Percentiles rank a stretch among this genome's conserved stretches.
phyloP scores from a whole-genome alignment of 2,329 filamentous ascomycete species.

The Madurella mycetomatis region DNA sequence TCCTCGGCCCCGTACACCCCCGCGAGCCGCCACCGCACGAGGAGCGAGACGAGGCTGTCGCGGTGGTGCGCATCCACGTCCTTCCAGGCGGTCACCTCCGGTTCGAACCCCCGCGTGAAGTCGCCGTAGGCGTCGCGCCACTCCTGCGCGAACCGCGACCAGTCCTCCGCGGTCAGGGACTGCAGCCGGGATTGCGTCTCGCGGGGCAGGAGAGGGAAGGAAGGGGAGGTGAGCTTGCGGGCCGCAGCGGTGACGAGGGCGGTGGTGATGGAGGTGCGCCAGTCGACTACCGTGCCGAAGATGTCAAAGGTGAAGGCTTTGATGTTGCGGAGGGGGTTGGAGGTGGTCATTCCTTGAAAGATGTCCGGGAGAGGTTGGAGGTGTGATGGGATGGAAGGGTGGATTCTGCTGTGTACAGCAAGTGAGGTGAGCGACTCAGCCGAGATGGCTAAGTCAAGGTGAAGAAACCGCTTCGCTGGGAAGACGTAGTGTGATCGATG shows the following conservation, averaged over 20 bases:
- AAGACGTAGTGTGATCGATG: no score
- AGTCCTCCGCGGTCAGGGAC: constrained; percentile 50
- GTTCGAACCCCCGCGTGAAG: constrained; percentile 55
- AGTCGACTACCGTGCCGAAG: constrained; percentile 78
- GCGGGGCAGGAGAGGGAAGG: constrained; percentile 40
- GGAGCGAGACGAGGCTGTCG: constrained; percentile 55
- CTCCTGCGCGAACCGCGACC: constrained; percentile 61
- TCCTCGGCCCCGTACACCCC: constrained; percentile 60
- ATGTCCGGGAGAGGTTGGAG: no score
- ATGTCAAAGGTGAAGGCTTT: constrained; percentile 69
- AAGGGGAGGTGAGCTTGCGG: constrained; percentile 44
- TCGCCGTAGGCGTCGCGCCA: constrained; percentile 62
- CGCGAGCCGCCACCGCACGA: constrained; percentile 51
- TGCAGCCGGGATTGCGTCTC: constrained; percentile 41
- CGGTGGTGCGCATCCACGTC: constrained; percentile 70
- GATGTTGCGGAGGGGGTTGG: constrained; percentile 26
- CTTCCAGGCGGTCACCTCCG: constrained; percentile 51
- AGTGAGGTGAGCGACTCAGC: no score
- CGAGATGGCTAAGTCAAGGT: no score
- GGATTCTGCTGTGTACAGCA: no score
- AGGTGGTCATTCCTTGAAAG: background rate
- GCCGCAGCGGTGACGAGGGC: constrained; percentile 51
- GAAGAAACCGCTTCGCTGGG: no score
- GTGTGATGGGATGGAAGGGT: no score
- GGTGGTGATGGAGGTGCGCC: constrained; percentile 62